Conservation (phyloP, 352 stramenopile species). For the Phytophthora pseudosyringae region DNA sequence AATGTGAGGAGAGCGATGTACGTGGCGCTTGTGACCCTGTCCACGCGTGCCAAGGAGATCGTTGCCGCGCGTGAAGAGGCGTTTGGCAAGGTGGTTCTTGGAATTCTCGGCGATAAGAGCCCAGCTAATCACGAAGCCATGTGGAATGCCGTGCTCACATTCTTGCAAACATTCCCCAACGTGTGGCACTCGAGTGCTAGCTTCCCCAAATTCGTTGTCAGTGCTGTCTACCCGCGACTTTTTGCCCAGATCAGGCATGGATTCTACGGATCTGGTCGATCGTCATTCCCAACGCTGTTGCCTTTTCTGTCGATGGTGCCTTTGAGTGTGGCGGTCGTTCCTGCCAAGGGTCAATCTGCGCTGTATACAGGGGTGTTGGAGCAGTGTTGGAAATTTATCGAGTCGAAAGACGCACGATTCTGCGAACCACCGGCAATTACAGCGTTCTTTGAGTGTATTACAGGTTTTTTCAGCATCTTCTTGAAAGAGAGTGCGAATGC, state of each 20-base stretch:
- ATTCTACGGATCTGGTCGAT: conserved; percentile 74
- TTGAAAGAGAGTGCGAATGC: conserved; percentile 45
- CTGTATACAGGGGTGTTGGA: conserved; percentile 73
- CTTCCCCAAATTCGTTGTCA: conserved; percentile 70
- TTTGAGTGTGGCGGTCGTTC: conserved; percentile 57
- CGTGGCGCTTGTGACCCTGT: conserved; percentile 61
- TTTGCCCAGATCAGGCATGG: conserved; percentile 80
- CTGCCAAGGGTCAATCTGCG: conserved; percentile 42
- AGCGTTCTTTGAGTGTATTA: conserved; percentile 79
- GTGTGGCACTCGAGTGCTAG: conserved; percentile 50
- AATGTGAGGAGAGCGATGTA: conserved; percentile 73
- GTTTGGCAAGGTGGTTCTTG: conserved; percentile 78
- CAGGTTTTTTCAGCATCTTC: conserved; percentile 73
- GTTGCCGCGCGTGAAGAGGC: conserved; percentile 53
- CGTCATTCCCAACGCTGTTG: conserved; percentile 73
- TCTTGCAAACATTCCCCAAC: conserved; percentile 56
- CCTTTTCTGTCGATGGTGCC: conserved; percentile 81
- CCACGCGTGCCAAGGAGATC: conserved; percentile 47
- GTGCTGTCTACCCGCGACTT: conserved; percentile 65
- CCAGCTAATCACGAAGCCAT: conserved; percentile 71
- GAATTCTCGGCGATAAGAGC: conserved; percentile 72
- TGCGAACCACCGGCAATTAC: conserved; percentile 61
- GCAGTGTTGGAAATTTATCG: conserved; percentile 75
- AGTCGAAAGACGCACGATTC: conserved; percentile 58
- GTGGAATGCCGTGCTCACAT: conserved; percentile 81